Conservation (phyloP, 2,329 filamentous ascomycete species). For the Gnomoniopsis sp. region DNA sequence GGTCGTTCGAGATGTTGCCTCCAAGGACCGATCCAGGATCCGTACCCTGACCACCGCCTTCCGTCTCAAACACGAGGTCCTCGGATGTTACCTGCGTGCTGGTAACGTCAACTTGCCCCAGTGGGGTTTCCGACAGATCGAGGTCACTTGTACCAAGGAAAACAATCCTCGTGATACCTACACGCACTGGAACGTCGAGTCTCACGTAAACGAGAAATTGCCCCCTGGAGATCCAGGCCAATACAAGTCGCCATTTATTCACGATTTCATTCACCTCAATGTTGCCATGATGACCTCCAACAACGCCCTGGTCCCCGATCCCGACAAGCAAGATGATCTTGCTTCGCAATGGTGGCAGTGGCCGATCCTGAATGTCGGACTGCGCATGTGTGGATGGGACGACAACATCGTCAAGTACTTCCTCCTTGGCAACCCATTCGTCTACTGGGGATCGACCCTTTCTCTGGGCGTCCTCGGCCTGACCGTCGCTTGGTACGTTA, state of each 20-base stretch:
- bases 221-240: conserved; percentile 83
- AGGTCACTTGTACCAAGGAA: conserved; percentile 89
- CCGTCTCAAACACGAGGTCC: conserved; percentile 74
- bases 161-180: conserved; percentile 92
- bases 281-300: conserved; percentile 99
- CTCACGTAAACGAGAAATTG: conserved; percentile 88
- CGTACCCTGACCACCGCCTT: conserved; percentile 92
- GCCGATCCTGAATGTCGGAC: conserved; percentile 90
- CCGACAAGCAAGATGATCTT: conserved; percentile 97
- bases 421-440: conserved; percentile 90
- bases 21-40: conserved; percentile 77
- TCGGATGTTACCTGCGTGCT: conserved; percentile 91
- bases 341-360: conserved; percentile 98
- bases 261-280: conserved; percentile 96
- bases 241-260: conserved; percentile 95
- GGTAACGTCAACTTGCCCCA: conserved; percentile 95
- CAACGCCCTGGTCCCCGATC: conserved; percentile 94
- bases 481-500: conserved; percentile 76
- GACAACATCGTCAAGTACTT: conserved; percentile 97
- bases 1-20: conserved; percentile 85
- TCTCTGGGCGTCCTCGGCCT: conserved; percentile 70
- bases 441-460: conserved; percentile 92
- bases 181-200: conserved; percentile 98
- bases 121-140: conserved; percentile 99
- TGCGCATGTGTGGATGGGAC: conserved; percentile 98